Evolutionary conservation across 1,139 yeast genomes (phyloP).

Genomic region (Yamadazyma friedrichii): DNA sequence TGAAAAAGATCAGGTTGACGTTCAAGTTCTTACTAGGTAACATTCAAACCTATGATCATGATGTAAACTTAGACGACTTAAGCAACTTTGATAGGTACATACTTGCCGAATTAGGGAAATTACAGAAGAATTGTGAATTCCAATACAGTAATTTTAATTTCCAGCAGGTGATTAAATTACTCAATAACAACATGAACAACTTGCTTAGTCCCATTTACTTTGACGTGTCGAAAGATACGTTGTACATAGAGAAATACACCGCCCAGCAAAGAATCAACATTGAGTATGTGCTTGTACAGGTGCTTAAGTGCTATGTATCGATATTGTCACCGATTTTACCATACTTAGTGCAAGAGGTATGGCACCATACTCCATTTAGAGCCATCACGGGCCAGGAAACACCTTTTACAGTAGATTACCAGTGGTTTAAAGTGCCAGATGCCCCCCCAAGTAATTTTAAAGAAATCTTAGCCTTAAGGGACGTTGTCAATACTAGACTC

Average conservation of each 20-base stretch:
- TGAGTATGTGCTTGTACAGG: constrained; percentile 67
- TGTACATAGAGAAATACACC: constrained; percentile 63
- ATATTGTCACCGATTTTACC: constrained; percentile 83
- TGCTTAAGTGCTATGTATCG: constrained; percentile 61
- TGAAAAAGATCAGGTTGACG: constrained; percentile 81
- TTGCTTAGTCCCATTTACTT: constrained; percentile 82
- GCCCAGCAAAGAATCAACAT: constrained; percentile 60
- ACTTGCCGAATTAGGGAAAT: constrained; percentile 50
- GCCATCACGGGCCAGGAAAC: constrained; percentile 28
- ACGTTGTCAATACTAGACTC: constrained; percentile 43
- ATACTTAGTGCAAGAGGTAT: constrained; percentile 79
- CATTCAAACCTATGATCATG: constrained; percentile 3
- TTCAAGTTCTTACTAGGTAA: constrained; percentile 82
- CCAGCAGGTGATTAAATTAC: constrained; percentile 59
- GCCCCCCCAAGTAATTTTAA: constrained; percentile 15
- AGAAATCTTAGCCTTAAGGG: constrained; percentile 40
- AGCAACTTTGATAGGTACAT: constrained; percentile 64
- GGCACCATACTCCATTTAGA: constrained; percentile 38
- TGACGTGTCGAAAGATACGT: constrained; percentile 79
- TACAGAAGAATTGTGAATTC: constrained; percentile 42
- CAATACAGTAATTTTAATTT: constrained; percentile 62
- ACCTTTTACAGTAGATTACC: constrained; percentile 51
- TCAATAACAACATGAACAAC: constrained; percentile 72
- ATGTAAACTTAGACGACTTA: constrained; percentile 7
- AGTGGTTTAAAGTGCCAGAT: constrained; percentile 30